Base-by-base conservation (phyloP, 768 basidiomycete genomes). In the Mycena rosella region DNA sequence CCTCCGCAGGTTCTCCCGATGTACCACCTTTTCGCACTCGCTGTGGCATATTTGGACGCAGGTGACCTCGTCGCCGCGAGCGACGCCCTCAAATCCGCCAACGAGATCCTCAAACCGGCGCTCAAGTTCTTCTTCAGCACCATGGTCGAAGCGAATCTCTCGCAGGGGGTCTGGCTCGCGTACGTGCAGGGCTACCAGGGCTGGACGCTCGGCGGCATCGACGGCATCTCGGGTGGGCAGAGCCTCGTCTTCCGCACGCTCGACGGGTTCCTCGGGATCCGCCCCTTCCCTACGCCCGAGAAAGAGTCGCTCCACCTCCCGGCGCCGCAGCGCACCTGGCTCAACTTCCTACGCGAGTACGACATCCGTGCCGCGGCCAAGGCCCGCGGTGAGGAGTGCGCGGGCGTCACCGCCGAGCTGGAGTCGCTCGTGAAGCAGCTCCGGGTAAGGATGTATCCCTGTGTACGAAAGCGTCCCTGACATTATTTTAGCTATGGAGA, bases 161-260 rank as follows among this genome's bases (percentile, higher is more conserved):
- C 55, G 18, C 66, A 65, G 48, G 7, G 26, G 30, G 45, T 67
- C 1, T 71, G 66, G 70, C 40, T 68, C 32, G 66, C 70, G 9
- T 71, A 71, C 38, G 70, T 71, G 9, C 70, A 71, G 29, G 70
- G 70, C 32, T 71, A 65, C 63, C 70, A 71, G 44, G 70, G 70
- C 36, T 71, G 70, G 70, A 62, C 70, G 22, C 70, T 71, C 48
- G 66, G 55, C 3, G 70, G 70, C 30, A 49, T 71, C 42, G 70
- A 71, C 49, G 70, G 70, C 30, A 71, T 71, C 22, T 67, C 66
- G 3, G 70, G 70, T n/a, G 70, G 70, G 17, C 70, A 71, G 40
- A 71, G 70, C 47, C 49, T 71, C 17, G 22, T 57, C 15, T 71
- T 71, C 54, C 62, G 70, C 26, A 71, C 70, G 1, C 70, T 71